Conservation (phyloP, 2,329 filamentous ascomycete genomes). For the Balansia obtecta region DNA sequence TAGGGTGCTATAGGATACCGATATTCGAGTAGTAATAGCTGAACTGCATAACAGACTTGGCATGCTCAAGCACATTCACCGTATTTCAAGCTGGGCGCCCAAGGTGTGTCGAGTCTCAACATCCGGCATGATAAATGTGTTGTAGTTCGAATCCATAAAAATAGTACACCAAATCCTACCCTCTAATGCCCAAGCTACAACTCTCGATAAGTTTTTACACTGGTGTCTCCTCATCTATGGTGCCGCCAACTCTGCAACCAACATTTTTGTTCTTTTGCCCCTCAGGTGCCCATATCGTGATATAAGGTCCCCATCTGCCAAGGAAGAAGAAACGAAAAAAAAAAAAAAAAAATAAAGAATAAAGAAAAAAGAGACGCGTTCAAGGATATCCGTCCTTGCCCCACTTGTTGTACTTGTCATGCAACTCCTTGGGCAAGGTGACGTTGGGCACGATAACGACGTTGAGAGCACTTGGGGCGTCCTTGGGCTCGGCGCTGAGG, state of each 20-base stretch:
- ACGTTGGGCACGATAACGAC: slow-evolving; percentile 89
- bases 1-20: neutral
- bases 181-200: neutral
- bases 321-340: neutral
- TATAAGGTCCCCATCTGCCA: neutral
- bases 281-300: too few species aligned
- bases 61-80: neutral
- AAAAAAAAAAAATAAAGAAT: neutral
- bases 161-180: neutral
- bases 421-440: slow-evolving; percentile 80
- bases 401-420: slow-evolving; percentile 99
- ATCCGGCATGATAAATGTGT: neutral
- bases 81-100: neutral
- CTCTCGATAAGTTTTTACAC: neutral
- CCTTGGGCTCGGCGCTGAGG: slow-evolving; percentile 58
- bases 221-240: slow-evolving; percentile 1
- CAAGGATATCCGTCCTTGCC: slow-evolving; percentile 85
- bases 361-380: slow-evolving; percentile 11
- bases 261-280: neutral
- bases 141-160: neutral
- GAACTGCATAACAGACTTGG: neutral
- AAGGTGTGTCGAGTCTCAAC: neutral
- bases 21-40: neutral
- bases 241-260: neutral
- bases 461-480: slow-evolving; percentile 92